Evolutionary conservation across 768 basidiomycete genomes (phyloP).

Genomic region (Suillus paluster): DNA sequence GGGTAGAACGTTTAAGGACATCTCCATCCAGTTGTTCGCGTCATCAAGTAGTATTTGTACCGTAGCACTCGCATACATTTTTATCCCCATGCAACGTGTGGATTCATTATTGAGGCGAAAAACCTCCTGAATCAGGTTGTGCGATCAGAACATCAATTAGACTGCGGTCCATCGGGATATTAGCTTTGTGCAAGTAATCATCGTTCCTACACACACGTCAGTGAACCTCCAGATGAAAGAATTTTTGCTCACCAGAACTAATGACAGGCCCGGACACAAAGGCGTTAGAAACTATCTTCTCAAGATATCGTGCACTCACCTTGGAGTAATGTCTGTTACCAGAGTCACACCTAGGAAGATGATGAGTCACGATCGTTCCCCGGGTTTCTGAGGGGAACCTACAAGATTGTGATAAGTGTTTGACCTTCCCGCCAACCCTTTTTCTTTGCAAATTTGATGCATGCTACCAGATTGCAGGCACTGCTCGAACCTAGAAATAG

Average conservation of each 20-base stretch:
- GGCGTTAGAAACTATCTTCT: neutral
- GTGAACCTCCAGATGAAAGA: neutral
- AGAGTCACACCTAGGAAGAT: too few relatives aligned
- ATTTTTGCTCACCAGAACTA: conserved; percentile 44
- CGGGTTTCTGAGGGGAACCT: neutral
- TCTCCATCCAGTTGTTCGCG: conserved; percentile 5
- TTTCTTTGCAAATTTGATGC: too few relatives aligned
- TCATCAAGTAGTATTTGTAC: conserved; percentile 29
- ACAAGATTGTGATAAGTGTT: too few relatives aligned
- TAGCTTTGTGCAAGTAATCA: conserved; percentile 44
- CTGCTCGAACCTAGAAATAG: conserved; percentile 82
- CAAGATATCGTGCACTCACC: too few relatives aligned
- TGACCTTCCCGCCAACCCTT: too few relatives aligned
- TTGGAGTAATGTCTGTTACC: too few relatives aligned
- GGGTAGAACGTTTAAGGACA: neutral
- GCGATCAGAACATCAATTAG: conserved; percentile 46
- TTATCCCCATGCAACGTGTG: conserved; percentile 15
- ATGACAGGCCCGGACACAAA: neutral
- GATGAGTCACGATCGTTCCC: neutral
- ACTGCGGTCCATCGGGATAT: conserved; percentile 46
- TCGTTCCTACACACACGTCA: conserved; percentile 38
- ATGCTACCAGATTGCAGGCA: too few relatives aligned
- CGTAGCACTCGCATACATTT: conserved; percentile 27
- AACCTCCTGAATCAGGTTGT: conserved; percentile 12
- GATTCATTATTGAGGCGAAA: conserved; percentile 13